Conservation (phyloP, 1,139 yeast genomes). For the Yamadazyma siamensis region DNA sequence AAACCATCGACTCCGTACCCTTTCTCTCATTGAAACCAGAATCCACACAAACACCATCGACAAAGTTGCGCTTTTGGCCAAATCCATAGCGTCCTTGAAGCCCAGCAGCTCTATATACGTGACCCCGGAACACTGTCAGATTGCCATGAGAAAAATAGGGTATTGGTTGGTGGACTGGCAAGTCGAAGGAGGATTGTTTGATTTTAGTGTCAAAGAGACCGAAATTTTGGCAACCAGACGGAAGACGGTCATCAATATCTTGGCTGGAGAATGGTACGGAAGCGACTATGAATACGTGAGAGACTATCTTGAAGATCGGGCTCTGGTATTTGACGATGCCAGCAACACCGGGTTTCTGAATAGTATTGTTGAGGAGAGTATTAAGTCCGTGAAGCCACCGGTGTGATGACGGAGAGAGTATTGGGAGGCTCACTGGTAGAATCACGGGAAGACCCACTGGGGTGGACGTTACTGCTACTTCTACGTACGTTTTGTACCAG, state of each 20-base stretch:
- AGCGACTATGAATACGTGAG: slow-evolving; percentile 39
- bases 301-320: slow-evolving; percentile 20
- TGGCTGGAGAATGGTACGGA: slow-evolving; percentile 49
- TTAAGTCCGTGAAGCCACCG: slow-evolving; percentile 38
- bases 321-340: slow-evolving; percentile 17
- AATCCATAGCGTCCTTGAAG: slow-evolving; percentile 22
- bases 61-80: slow-evolving; percentile 23
- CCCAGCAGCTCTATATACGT: slow-evolving; percentile 19
- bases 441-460: too few relatives aligned
- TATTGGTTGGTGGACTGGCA: slow-evolving; percentile 51
- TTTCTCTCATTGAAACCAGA: slow-evolving; percentile 35
- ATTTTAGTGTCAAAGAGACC: slow-evolving; percentile 2
- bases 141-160: slow-evolving; percentile 42
- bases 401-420: slow-evolving; percentile 18
- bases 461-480: too few relatives aligned
- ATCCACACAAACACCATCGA: slow-evolving; percentile 33
- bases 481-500: too few relatives aligned
- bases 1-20: slow-evolving; percentile 39
- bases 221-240: slow-evolving; percentile 16
- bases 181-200: slow-evolving; percentile 17
- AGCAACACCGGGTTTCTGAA: slow-evolving; percentile 36
- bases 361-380: slow-evolving; percentile 36
- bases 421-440: neutral
- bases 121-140: slow-evolving; percentile 39
- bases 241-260: slow-evolving; percentile 27